Evolutionary conservation across 148 eudicot species (phyloP).

Genomic region (Cornus controversa): DNA sequence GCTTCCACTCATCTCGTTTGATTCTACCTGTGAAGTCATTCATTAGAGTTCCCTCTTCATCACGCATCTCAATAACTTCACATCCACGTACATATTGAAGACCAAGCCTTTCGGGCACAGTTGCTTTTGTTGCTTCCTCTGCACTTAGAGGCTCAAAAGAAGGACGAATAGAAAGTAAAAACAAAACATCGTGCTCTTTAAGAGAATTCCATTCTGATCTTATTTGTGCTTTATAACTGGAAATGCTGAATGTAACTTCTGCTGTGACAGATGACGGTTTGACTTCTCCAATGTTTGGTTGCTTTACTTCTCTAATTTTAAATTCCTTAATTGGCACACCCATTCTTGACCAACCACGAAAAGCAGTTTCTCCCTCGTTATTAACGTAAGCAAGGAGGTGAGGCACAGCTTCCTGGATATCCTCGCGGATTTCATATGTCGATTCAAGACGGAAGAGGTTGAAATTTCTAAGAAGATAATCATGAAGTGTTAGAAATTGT

Average conservation of each 20-base stretch:
- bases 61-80: slow-evolving; percentile 93
- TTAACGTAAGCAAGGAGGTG: slow-evolving; percentile 85
- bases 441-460: slow-evolving; percentile 99
- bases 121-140: slow-evolving; percentile 85
- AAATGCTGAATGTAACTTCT: slow-evolving; percentile 72
- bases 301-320: slow-evolving; percentile 80
- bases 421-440: slow-evolving; percentile 96
- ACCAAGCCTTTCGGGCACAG: slow-evolving; percentile 90
- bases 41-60: slow-evolving; percentile 91
- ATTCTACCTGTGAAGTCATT: slow-evolving; percentile 97
- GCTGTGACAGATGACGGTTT: slow-evolving; percentile 96
- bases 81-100: slow-evolving; percentile 98
- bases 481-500: slow-evolving; percentile 94
- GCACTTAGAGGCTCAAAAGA: slow-evolving; percentile 91
- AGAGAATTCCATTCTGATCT: slow-evolving; percentile 95
- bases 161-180: slow-evolving; percentile 87
- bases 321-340: slow-evolving; percentile 87
- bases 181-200: slow-evolving; percentile 95
- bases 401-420: slow-evolving; percentile 97
- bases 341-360: slow-evolving; percentile 99
- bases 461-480: slow-evolving; percentile 91
- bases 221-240: slow-evolving; percentile 85
- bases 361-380: slow-evolving; percentile 92
- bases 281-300: slow-evolving; percentile 97
- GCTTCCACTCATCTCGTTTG: slow-evolving; percentile 98